Conservation (phyloP, 768 basidiomycete species). For the Boletus sp. region DNA sequence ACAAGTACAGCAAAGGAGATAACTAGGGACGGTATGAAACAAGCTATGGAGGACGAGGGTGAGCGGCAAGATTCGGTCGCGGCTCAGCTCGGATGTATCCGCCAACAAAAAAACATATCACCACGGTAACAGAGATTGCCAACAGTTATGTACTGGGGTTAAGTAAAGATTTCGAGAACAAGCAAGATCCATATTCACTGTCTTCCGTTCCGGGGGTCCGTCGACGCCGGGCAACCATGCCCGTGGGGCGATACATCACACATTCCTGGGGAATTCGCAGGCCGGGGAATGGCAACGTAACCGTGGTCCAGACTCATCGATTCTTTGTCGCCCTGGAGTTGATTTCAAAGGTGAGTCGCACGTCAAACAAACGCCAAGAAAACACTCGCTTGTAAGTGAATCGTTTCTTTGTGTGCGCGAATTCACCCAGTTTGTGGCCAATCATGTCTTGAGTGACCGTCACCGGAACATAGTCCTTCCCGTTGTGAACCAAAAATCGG, state of each 20-base stretch:
- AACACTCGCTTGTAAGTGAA: constrained; percentile 79
- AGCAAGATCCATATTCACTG: not conserved
- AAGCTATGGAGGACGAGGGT: not conserved
- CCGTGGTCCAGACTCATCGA: constrained; percentile 8
- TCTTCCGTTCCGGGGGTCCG: not conserved
- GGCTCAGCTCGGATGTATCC: constrained; percentile 31
- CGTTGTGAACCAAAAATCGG: constrained; percentile 92
- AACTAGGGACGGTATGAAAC: not conserved
- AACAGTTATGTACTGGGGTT: not conserved
- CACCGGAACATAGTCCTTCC: constrained; percentile 85
- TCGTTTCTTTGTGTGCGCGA: constrained; percentile 83
- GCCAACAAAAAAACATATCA: constrained; percentile 22
- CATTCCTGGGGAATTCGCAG: not conserved
- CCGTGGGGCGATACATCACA: not conserved
- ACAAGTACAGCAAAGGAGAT: not conserved
- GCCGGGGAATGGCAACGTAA: too few relatives aligned
- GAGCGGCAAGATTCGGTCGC: constrained; percentile 3
- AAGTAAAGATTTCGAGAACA: too few relatives aligned
- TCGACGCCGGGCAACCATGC: not conserved
- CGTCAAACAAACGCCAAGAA: not conserved
- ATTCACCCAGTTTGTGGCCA: constrained; percentile 96
- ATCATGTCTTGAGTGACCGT: constrained; percentile 96
- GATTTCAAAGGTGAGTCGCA: not conserved
- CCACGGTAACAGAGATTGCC: constrained; percentile 29
- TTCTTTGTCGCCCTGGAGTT: constrained; percentile 41